Conservation (phyloP, 495 filamentous ascomycete species). For the Acidomyces sp. region DNA sequence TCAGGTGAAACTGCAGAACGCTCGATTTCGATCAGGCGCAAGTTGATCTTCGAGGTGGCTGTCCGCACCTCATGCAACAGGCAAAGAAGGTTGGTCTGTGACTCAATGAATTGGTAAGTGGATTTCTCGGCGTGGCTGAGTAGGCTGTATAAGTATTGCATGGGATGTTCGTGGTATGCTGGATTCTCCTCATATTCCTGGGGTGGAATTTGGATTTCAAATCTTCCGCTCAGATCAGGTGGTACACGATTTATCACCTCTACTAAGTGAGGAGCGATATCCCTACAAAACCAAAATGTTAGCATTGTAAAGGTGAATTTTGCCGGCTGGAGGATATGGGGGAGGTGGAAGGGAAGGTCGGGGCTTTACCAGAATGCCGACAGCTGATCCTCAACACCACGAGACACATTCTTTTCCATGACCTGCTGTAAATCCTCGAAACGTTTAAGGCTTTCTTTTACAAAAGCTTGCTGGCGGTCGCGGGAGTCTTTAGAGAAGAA, state of each 20-base stretch:
- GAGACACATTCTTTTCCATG: slow-evolving; percentile 70
- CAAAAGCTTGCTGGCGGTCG: slow-evolving; percentile 52
- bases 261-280: slow-evolving; percentile 75
- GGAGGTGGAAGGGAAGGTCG: too few species aligned
- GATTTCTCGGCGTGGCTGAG: slow-evolving; percentile 77
- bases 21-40: slow-evolving; percentile 43
- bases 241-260: slow-evolving; percentile 69
- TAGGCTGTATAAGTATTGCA: slow-evolving; percentile 79
- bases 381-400: slow-evolving; percentile 81
- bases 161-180: slow-evolving; percentile 57
- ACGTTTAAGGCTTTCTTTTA: slow-evolving; percentile 53
- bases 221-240: slow-evolving; percentile 14
- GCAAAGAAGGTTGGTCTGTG: slow-evolving; percentile 85
- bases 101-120: slow-evolving; percentile 93
- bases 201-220: slow-evolving; percentile 51
- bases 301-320: too few species aligned
- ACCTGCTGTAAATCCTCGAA: slow-evolving; percentile 66
- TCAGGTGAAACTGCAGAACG: slow-evolving; percentile 42
- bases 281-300: too few species aligned
- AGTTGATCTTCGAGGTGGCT: slow-evolving; percentile 50
- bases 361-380: slow-evolving; percentile 95
- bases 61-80: slow-evolving; percentile 85
- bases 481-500: slow-evolving; percentile 71
- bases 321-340: too few species aligned
- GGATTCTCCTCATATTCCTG: slow-evolving; percentile 79